These are phyloP conservation scores for Solidago caesia DNA, from an alignment of 129 eudicot species.

Conservation along the genomic window DNA sequence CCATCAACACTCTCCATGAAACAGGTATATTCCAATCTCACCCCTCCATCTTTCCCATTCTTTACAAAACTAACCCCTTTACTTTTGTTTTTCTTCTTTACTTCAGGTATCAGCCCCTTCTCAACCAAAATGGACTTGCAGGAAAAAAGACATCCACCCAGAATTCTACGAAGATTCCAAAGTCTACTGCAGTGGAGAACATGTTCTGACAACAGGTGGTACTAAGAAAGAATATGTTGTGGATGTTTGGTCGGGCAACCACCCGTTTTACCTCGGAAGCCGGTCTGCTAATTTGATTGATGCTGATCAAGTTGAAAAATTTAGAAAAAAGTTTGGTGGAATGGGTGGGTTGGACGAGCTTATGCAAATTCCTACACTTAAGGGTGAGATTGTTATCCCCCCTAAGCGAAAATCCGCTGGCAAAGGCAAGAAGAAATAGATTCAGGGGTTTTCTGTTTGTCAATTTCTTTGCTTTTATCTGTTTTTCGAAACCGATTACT, in stretches of 20 bases:
- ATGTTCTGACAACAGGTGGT: conserved; percentile 72
- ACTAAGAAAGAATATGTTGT: conserved; percentile 75
- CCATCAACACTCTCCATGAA: conserved; percentile 30
- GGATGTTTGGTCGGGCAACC: conserved; percentile 91
- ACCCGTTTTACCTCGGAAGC: conserved; percentile 68
- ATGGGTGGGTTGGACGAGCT: conserved; percentile 33
- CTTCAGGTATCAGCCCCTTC: conserved; percentile 27
- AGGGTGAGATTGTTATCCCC: conserved; percentile 78
- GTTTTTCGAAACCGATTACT: neutral
- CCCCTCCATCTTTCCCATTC: neutral
- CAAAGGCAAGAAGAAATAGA: conserved; percentile 56
- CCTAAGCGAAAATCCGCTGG: conserved; percentile 51
- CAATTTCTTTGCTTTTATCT: neutral
- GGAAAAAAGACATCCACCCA: conserved; percentile 81
- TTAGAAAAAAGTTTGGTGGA: conserved; percentile 68
- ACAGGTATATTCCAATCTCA: conserved; percentile 22
- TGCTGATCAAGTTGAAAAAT: conserved; percentile 73
- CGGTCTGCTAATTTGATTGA: conserved; percentile 51
- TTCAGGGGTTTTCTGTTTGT: neutral
- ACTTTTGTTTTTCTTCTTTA: neutral
- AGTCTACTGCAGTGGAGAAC: conserved; percentile 81
- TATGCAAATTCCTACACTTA: conserved; percentile 71
- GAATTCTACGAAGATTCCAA: conserved; percentile 64
- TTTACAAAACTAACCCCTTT: conserved; percentile 7
- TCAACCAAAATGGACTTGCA: conserved; percentile 46